These are phyloP conservation scores for Evernia prunastri DNA, from an alignment of 495 filamentous ascomycete species.

Conservation along the genomic window DNA sequence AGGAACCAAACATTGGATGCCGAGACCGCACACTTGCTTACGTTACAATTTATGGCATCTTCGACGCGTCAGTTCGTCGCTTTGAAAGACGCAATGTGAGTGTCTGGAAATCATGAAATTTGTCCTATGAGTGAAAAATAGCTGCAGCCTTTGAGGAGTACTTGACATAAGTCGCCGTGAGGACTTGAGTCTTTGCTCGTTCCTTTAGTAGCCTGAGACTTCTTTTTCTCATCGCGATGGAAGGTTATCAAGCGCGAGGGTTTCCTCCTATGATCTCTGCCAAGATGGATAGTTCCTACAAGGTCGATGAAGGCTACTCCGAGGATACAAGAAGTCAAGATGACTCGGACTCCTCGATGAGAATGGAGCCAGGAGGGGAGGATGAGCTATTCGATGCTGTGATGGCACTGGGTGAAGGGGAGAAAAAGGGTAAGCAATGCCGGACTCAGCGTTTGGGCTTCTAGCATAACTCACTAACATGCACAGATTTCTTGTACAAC, in stretches of 20 bases:
- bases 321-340: conserved; percentile 57
- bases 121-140: neutral
- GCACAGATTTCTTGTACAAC: conserved; percentile 44
- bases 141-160: neutral
- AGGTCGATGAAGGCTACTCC: conserved; percentile 60
- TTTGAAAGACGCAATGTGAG: neutral
- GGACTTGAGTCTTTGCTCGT: neutral
- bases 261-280: conserved; percentile 6
- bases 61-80: neutral
- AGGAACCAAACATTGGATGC: neutral
- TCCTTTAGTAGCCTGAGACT: conserved; percentile 9
- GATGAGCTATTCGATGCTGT: conserved; percentile 33
- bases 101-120: neutral
- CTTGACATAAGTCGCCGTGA: neutral
- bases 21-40: neutral
- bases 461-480: conserved; percentile 5
- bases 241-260: neutral
- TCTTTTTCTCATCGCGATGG: conserved; percentile 7
- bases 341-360: conserved; percentile 34
- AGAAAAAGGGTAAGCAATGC: conserved; percentile 47
- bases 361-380: conserved; percentile 32
- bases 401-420: conserved; percentile 45
- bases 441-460: neutral
- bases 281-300: conserved; percentile 38
- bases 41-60: neutral